Evolutionary conservation across 257 asterid genomes (phyloP), one percentile per base, ranked within the genome.

Genomic region (Fraxinus pennsylvanica): DNA sequence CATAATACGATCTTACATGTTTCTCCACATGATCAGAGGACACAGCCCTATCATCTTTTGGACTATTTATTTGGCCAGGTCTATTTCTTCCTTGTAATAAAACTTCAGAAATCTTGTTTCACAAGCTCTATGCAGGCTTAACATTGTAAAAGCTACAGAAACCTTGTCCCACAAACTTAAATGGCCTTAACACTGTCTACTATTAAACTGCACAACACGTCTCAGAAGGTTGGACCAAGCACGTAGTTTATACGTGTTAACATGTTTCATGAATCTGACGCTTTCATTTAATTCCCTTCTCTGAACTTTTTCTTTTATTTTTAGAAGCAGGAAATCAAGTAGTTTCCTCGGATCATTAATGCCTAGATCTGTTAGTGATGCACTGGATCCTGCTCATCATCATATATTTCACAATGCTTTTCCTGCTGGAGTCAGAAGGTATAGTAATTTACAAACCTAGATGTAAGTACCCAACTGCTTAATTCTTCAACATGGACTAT

Each of bases 371-470:
- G 83, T 92, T 73, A 86, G 88, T 39, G 97, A 87, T 73, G 96
- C 87, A 36, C 79, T 92, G 85, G 97, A 94, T 87, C 88, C 97
- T 10, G 76, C 96, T 81, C 91, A 92, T 82, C 98, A 94, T 86
- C 92, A 86, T 63, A 89, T 94, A 82, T 87, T 88, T 78, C 99
- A 94, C 83, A 84, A 85, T 80, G 96, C 92, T 77, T 90, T 86
- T 78, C 88, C 99, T 43, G 87, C 96, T 81, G 96, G 97, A 76
- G 84, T 91, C 73, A 88, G 84, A 85, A 92, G 97, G 99, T 94
- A 32, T n/a, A 61, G 32, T 75, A 4, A 38, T 61, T 80, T 69
- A 57, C 72, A 35, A 15, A 65, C 81, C 72, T 69, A 29, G 66
- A 63, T 82, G 27, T 38, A 29, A 67, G 36, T 79, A 30, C 33